Conservation (phyloP, 306 rosid species). For the Pyrus betulifolia region DNA sequence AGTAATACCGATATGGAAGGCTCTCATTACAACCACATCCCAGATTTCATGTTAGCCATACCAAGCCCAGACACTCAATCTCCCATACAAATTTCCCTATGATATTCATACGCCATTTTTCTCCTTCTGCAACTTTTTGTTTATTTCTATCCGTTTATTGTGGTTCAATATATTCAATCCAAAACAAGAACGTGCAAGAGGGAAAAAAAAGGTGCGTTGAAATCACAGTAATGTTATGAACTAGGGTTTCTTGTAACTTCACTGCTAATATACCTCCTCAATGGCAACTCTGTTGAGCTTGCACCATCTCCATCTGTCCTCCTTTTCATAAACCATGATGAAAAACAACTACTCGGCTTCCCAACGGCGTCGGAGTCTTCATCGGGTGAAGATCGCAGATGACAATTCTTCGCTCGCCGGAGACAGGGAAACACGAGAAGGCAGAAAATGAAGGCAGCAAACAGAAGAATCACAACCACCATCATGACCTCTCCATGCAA, state of each 20-base stretch:
- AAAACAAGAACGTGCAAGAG: neutral
- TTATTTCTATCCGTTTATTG: no score
- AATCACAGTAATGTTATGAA: neutral
- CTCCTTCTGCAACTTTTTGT: neutral
- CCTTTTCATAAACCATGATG: neutral
- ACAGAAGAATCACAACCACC: constrained; percentile 20
- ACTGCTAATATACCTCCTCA: neutral
- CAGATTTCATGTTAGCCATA: neutral
- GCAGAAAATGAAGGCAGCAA: constrained; percentile 30
- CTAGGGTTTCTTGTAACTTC: neutral
- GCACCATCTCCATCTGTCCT: neutral
- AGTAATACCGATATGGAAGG: neutral
- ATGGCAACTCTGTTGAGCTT: neutral
- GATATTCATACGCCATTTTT: neutral
- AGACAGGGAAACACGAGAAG: constrained; percentile 24
- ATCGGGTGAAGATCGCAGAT: neutral
- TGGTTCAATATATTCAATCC: neutral
- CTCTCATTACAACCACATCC: neutral
- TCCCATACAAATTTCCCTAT: neutral
- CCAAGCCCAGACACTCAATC: neutral
- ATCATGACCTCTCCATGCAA: constrained; percentile 45
- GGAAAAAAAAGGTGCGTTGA: neutral
- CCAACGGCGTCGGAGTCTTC: neutral
- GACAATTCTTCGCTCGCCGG: neutral
- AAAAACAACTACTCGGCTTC: neutral